phyloP scores from a whole-genome alignment of 371 early-diverging fungal genomes.

The Mortierella sp. region DNA sequence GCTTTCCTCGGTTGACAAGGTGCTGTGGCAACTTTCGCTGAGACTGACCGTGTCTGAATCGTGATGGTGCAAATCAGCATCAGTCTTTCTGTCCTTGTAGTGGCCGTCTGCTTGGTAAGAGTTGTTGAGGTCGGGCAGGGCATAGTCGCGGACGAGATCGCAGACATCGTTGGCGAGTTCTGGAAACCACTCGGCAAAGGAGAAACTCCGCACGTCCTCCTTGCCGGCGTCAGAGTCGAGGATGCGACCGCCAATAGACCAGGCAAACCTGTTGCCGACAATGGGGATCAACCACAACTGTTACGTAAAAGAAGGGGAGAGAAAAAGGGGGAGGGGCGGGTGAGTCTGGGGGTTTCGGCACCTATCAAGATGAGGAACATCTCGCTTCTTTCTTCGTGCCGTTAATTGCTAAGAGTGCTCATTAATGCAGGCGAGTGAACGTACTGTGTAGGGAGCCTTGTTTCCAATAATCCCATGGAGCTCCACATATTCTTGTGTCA shows the following conservation, averaged over 20 bases:
- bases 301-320: background rate
- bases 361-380: background rate
- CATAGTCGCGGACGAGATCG: constrained; percentile 45
- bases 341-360: background rate
- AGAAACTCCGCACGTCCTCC: constrained; percentile 42
- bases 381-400: background rate
- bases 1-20: constrained; percentile 11
- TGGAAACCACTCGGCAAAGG: constrained; percentile 55
- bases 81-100: constrained; percentile 7
- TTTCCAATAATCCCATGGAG: constrained; percentile 47
- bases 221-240: constrained; percentile 38
- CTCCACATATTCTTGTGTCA: constrained; percentile 27
- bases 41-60: constrained; percentile 14
- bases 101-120: constrained; percentile 10
- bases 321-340: background rate
- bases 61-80: constrained; percentile 4
- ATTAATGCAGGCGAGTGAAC: background rate
- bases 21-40: constrained; percentile 28
- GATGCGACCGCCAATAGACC: constrained; percentile 48
- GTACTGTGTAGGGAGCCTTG: constrained; percentile 47
- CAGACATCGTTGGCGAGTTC: constrained; percentile 43
- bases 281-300: constrained; percentile 51
- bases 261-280: constrained; percentile 46
- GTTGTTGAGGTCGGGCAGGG: constrained; percentile 30
- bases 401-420: background rate